phyloP scores from a whole-genome alignment of 306 rosid genomes.

The Potentilla sterilis region DNA sequence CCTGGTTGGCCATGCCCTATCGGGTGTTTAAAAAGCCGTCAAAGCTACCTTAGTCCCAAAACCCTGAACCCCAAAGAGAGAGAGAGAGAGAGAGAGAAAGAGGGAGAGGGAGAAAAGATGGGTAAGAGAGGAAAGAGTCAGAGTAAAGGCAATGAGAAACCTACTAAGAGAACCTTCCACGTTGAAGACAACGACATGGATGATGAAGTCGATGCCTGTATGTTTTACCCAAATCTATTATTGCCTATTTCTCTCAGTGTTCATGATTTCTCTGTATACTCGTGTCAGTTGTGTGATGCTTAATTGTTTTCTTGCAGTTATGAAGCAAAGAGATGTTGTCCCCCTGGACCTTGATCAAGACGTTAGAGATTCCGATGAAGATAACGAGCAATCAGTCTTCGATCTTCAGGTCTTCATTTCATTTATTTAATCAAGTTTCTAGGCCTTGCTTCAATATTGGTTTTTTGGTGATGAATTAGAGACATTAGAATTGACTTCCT shows the following conservation, averaged over 20 bases:
- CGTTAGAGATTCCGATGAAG: constrained; percentile 59
- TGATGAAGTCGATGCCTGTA: constrained; percentile 88
- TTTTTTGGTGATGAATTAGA: neutral
- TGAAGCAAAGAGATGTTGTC: constrained; percentile 72
- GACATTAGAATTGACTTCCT: too few species aligned
- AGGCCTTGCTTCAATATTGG: too few species aligned
- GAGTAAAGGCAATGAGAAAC: constrained; percentile 31
- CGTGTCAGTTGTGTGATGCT: too few species aligned
- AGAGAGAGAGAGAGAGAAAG: too few species aligned
- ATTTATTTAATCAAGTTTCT: neutral
- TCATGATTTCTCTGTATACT: neutral
- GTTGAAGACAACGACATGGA: constrained; percentile 59
- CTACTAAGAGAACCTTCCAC: constrained; percentile 33
- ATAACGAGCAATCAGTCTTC: constrained; percentile 63
- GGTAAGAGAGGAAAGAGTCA: constrained; percentile 56
- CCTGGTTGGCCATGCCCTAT: too few species aligned
- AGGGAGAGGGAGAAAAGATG: constrained; percentile 31
- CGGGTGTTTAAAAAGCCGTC: neutral
- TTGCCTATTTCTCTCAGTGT: neutral
- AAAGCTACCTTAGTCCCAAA: neutral
- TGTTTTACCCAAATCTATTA: too few species aligned
- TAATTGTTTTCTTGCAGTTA: constrained; percentile 47
- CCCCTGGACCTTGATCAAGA: constrained; percentile 59
- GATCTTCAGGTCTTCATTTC: constrained; percentile 50
- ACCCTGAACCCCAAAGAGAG: neutral